These are phyloP conservation scores for Ascochyta rabiei DNA, from an alignment of 2,329 filamentous ascomycete species.

Conservation along the genomic window DNA sequence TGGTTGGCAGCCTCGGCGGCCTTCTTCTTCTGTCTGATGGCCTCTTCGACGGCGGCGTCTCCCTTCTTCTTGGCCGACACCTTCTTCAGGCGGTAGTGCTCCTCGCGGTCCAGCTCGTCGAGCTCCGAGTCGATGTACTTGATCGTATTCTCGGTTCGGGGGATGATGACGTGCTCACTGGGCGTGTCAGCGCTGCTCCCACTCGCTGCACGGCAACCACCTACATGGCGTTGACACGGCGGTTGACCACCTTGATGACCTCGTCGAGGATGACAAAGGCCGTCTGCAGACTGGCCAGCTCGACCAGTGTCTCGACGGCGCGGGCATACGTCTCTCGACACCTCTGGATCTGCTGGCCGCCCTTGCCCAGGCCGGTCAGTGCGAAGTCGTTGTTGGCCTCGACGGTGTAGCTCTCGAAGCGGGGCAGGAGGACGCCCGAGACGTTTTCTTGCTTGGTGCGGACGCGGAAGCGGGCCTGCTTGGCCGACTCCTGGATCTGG, in stretches of 20 bases:
- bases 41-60: slow-evolving; percentile 52
- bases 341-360: slow-evolving; percentile 93
- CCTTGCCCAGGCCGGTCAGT: slow-evolving; percentile 92
- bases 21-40: slow-evolving; percentile 46
- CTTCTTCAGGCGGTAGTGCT: slow-evolving; percentile 98
- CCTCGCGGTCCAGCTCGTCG: slow-evolving; percentile 95
- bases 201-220: slow-evolving; percentile 38
- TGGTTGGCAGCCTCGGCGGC: slow-evolving; percentile 39
- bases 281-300: slow-evolving; percentile 93
- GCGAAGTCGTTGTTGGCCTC: slow-evolving; percentile 96
- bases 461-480: slow-evolving; percentile 88
- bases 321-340: slow-evolving; percentile 95
- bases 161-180: slow-evolving; percentile 93
- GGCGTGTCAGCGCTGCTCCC: slow-evolving; percentile 21
- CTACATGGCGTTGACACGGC: slow-evolving; percentile 95
- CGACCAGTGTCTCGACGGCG: slow-evolving; percentile 93
- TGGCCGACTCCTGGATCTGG: slow-evolving; percentile 95
- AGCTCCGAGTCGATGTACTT: slow-evolving; percentile 99
- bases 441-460: slow-evolving; percentile 98
- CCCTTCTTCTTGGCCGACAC: slow-evolving; percentile 73
- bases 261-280: slow-evolving; percentile 98
- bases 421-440: slow-evolving; percentile 90
- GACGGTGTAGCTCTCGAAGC: slow-evolving; percentile 88
- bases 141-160: slow-evolving; percentile 98
- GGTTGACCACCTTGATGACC: slow-evolving; percentile 98